Conservation (phyloP, 2,329 filamentous ascomycete genomes). For the Pseudocercospora crystallina region DNA sequence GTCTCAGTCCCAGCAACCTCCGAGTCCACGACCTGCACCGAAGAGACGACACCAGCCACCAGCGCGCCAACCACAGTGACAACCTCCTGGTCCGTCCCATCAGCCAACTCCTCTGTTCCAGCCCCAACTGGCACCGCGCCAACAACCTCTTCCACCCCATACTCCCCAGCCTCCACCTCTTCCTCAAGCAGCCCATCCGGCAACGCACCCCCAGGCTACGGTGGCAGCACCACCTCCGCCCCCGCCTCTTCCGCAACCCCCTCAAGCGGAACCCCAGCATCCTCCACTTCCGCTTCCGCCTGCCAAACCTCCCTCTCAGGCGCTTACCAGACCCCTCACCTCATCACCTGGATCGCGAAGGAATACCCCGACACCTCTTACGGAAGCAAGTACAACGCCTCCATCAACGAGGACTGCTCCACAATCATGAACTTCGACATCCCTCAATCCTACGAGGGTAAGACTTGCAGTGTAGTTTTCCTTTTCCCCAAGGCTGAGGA, state of each 20-base stretch:
- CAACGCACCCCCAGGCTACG: not conserved
- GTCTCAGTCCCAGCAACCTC: not conserved
- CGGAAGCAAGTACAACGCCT: slow-evolving; percentile 59
- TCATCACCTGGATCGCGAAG: slow-evolving; percentile 63
- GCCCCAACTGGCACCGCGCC: slow-evolving; percentile 5
- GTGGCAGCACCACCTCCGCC: not conserved
- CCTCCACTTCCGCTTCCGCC: slow-evolving; percentile 19
- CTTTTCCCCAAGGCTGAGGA: slow-evolving; percentile 60
- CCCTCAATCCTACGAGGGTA: slow-evolving; percentile 52
- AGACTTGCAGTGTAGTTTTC: slow-evolving; percentile 65
- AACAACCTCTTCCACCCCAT: not conserved
- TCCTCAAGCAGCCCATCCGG: slow-evolving; percentile 4
- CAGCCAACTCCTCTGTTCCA: not conserved
- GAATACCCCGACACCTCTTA: slow-evolving; percentile 52
- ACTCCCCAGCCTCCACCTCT: too few relatives aligned
- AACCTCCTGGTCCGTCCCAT: not conserved
- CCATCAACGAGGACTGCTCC: slow-evolving; percentile 55
- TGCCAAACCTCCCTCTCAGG: slow-evolving; percentile 34
- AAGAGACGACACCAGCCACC: not conserved
- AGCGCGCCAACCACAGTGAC: not conserved
- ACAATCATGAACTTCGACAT: slow-evolving; percentile 72
- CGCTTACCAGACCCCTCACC: slow-evolving; percentile 55
- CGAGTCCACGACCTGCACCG: not conserved
- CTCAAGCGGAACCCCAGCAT: slow-evolving; percentile 5
- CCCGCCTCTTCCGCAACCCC: slow-evolving; percentile 2